Evolutionary conservation across 2,329 filamentous ascomycete species (phyloP), one percentile per base, ranked within the genome.

Genomic region (Talaromyces sp.): DNA sequence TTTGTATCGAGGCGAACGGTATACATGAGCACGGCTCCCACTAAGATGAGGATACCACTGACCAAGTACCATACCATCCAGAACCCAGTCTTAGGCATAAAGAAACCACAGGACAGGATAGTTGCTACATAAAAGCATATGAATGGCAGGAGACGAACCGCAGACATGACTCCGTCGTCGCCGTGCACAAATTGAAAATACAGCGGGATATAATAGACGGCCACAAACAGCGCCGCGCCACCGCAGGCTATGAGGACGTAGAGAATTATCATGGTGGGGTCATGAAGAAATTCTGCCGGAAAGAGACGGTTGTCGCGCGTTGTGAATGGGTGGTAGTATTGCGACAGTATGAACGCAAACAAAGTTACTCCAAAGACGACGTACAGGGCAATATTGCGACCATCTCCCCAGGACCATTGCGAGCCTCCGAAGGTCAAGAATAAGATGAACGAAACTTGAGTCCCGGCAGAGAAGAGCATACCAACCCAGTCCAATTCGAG

Each of bases 141-240:
- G 40, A 63, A 66, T 2, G 67, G 67, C 11, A 70, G 56, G 3
- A 73, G 61, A 9, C 65, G 66, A 2, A 72, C 67, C 9, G 65
- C 65, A 10, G 69, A 62, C 21, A 41, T 62, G 10, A 69, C 45
- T 1, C 64, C 68, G 0, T 63, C 67, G 48, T 78, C 78, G 7
- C 75, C 75, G 3, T 70, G 70, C 0, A 73, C 73, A 63, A 82
- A 83, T 58, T 81, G 77, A 65, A 82, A 82, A 68, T 75, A 81
- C 0, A 83, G 69, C 0, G 80, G 81, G 13, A 79, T 76, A 67
- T 79, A 82, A 67, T 82, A 83, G 9, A 80, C 69, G 0, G 71
- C 21, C 22, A 59, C 43, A 45, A 78, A 71, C 35, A 73, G 63
- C 11, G 67, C 66, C 1, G 72, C 67, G 8, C 68, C 72, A 0